A percentile compares a stretch with the other conserved stretches of the same genome.
Conservation (phyloP, 2,329 filamentous ascomycete genomes). For the Byssochlamys sp. region DNA sequence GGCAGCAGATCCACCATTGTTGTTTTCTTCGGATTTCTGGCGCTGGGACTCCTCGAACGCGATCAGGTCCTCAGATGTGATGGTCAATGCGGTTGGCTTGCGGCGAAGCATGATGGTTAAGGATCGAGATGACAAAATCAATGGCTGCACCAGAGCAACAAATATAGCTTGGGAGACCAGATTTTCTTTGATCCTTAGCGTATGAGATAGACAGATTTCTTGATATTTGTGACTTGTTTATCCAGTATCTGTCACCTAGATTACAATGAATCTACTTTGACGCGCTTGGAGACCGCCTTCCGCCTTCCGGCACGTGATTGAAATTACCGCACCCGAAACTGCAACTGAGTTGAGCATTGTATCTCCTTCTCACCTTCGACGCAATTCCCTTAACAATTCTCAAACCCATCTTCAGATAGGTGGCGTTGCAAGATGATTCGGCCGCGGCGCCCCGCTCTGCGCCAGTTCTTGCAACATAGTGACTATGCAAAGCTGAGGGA, state of each 20-base stretch:
- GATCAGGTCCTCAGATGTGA: slow-evolving; percentile 40
- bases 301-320: background rate
- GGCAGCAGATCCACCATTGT: slow-evolving; percentile 11
- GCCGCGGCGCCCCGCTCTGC: slow-evolving; percentile 8
- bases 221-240: background rate
- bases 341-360: background rate
- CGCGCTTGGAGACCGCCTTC: background rate
- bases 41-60: slow-evolving; percentile 37
- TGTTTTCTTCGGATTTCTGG: slow-evolving; percentile 21
- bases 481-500: slow-evolving; percentile 9
- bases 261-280: background rate
- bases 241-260: too few species aligned
- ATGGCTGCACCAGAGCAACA: background rate
- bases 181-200: background rate
- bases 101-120: slow-evolving; percentile 39
- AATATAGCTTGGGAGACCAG: too few species aligned
- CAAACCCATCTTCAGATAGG: slow-evolving; percentile 1
- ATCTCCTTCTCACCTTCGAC: background rate
- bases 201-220: background rate
- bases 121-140: background rate
- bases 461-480: slow-evolving; percentile 10
- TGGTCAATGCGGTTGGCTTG: slow-evolving; percentile 42
- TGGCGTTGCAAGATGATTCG: slow-evolving; percentile 17
- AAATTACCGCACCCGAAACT: background rate
- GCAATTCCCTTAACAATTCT: slow-evolving; percentile 5